Percentiles rank a stretch among this genome's conserved stretches.
Conservation (phyloP, 371 early-diverging fungal genomes). For the Batkoa obscura region DNA sequence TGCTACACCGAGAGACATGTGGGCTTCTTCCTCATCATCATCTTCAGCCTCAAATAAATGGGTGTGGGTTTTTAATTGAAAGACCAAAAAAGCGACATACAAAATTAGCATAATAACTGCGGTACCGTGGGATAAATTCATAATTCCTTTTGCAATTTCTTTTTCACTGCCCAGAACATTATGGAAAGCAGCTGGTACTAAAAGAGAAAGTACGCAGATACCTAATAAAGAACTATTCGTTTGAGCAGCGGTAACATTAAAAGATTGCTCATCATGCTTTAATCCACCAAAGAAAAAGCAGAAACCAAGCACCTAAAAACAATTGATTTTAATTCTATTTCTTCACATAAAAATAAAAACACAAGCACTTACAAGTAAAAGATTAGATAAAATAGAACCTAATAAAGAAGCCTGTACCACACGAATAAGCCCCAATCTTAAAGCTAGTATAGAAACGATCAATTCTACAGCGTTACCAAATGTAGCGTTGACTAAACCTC, state of each 20-base stretch:
- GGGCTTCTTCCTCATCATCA: conserved; percentile 9
- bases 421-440: conserved; percentile 42
- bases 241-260: conserved; percentile 64
- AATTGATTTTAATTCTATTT: background rate
- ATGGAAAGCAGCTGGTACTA: conserved; percentile 64
- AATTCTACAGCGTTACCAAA: conserved; percentile 77
- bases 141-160: conserved; percentile 19
- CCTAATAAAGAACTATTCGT: conserved; percentile 55
- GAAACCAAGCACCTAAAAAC: conserved; percentile 30
- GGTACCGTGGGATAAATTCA: conserved; percentile 43
- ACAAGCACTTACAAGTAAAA: conserved; percentile 32
- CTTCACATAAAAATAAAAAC: too few species aligned
- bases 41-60: conserved; percentile 26
- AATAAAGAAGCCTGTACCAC: conserved; percentile 78
- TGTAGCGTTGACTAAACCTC: conserved; percentile 74
- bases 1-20: background rate
- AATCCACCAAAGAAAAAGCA: conserved; percentile 64
- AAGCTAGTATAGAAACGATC: conserved; percentile 54
- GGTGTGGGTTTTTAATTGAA: conserved; percentile 59
- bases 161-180: conserved; percentile 18
- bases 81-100: conserved; percentile 50
- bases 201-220: conserved; percentile 45
- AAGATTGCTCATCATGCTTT: conserved; percentile 39
- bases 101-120: conserved; percentile 48
- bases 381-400: conserved; percentile 72